A percentile compares a stretch with the other conserved stretches of the same genome.
phyloP scores from a whole-genome alignment of 352 stramenopile genomes.

The Phytophthora rubi region DNA sequence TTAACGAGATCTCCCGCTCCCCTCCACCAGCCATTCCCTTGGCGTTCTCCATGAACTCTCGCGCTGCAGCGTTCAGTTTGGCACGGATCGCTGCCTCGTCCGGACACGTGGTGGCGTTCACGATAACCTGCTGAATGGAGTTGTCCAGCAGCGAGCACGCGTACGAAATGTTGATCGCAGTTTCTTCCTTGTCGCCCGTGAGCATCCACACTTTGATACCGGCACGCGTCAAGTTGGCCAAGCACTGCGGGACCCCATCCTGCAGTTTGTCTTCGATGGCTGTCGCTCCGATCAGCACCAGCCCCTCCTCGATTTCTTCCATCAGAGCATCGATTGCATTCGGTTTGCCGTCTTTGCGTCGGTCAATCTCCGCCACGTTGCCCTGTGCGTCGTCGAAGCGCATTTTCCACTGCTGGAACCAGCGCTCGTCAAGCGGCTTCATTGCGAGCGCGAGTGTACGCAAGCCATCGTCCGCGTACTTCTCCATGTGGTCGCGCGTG shows the following conservation, averaged over 20 bases:
- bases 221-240: conserved; percentile 79
- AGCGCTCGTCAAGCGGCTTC: conserved; percentile 68
- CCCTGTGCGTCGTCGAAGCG: conserved; percentile 74
- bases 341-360: conserved; percentile 79
- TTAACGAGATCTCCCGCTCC: conserved; percentile 60
- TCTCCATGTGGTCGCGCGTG: conserved; percentile 81
- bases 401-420: conserved; percentile 79
- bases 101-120: conserved; percentile 75
- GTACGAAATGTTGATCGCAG: conserved; percentile 96
- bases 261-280: conserved; percentile 95
- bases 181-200: conserved; percentile 96
- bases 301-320: conserved; percentile 81
- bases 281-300: conserved; percentile 89
- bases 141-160: conserved; percentile 87
- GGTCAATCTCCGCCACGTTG: conserved; percentile 77
- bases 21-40: conserved; percentile 47
- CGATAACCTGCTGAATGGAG: conserved; percentile 79
- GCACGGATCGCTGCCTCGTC: conserved; percentile 72
- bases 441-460: conserved; percentile 84
- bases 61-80: conserved; percentile 48
- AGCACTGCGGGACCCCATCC: conserved; percentile 87
- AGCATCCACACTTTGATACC: conserved; percentile 97
- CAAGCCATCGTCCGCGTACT: conserved; percentile 85
- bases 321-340: conserved; percentile 80
- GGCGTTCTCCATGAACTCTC: conserved; percentile 54